Percentiles rank a stretch among this genome's conserved stretches.
Conservation (phyloP, 1,139 yeast species). For the Wickerhamomyces sp. region DNA sequence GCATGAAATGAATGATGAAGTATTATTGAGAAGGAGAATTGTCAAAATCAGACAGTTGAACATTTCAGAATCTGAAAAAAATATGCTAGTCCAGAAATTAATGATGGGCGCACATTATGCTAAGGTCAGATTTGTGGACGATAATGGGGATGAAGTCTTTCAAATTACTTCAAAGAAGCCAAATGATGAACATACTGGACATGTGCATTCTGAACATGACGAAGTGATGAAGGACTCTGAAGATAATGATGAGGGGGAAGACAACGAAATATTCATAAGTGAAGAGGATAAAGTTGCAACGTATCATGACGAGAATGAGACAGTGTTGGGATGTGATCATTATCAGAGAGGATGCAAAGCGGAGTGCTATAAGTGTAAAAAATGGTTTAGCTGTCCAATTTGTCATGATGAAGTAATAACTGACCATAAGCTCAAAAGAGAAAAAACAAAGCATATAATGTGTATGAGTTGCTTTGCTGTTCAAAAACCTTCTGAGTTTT, state of each 20-base stretch:
- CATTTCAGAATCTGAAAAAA: conserved; percentile 51
- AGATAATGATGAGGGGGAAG: conserved; percentile 24
- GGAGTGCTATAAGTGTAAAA: conserved; percentile 70
- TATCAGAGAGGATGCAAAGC: conserved; percentile 81
- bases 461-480: conserved; percentile 80
- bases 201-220: conserved; percentile 23
- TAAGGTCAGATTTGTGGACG: conserved; percentile 23
- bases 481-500: conserved; percentile 68
- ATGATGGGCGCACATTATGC: conserved; percentile 56
- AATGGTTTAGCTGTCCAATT: conserved; percentile 79
- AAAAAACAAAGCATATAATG: conserved; percentile 60
- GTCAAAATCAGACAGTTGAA: conserved; percentile 47
- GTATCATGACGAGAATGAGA: conserved; percentile 40
- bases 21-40: conserved; percentile 51
- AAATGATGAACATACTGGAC: conserved; percentile 5
- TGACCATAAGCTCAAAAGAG: conserved; percentile 62
- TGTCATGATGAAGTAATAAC: conserved; percentile 69
- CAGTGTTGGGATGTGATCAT: conserved; percentile 72
- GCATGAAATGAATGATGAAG: conserved; percentile 49
- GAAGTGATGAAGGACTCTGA: conserved; percentile 29
- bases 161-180: conserved; percentile 14
- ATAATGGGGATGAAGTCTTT: conserved; percentile 22
- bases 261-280: conserved; percentile 38
- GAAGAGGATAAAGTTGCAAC: conserved; percentile 48
- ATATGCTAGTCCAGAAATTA: conserved; percentile 60